Conservation (phyloP, 1,284 basidiomycete species). For the Kwoniella shivajii region DNA sequence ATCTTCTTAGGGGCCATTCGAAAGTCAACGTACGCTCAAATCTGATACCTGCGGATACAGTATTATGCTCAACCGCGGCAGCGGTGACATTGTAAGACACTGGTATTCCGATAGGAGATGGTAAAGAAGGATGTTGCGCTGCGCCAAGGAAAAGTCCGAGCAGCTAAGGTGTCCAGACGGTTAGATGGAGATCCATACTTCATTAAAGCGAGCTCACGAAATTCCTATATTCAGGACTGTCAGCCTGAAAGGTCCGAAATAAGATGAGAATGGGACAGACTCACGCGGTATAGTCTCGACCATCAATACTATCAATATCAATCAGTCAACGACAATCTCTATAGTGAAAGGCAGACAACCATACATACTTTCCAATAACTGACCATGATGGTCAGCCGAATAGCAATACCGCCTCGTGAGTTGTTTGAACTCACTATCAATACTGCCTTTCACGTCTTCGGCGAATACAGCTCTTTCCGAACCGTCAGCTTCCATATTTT, state of each 20-base stretch:
- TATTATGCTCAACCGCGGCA: constrained; percentile 21
- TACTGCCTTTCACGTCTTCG: constrained; percentile 23
- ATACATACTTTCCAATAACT: constrained; percentile 21
- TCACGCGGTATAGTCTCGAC: constrained; percentile 14
- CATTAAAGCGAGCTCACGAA: neutral
- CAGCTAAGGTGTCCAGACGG: too few species aligned
- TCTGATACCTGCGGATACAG: constrained; percentile 21
- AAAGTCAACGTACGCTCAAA: constrained; percentile 24
- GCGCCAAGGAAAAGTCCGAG: constrained; percentile 29
- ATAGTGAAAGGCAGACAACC: neutral
- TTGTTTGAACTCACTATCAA: constrained; percentile 21
- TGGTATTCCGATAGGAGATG: constrained; percentile 24
- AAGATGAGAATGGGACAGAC: neutral
- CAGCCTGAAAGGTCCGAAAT: neutral
- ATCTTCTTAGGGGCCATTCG: too few species aligned
- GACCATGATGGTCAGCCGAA: neutral
- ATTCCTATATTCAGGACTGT: neutral
- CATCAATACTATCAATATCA: constrained; percentile 2
- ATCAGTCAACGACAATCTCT: constrained; percentile 1
- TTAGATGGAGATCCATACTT: too few species aligned
- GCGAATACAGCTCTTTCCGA: constrained; percentile 25
- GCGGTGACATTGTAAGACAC: constrained; percentile 27
- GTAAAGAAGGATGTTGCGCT: constrained; percentile 16
- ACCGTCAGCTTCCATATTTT: neutral
- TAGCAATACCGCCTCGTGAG: neutral